Evolutionary conservation across 2,329 filamentous ascomycete genomes (phyloP), one percentile per base, ranked within the genome.

Genomic region (Penicillium griseofulvum): DNA sequence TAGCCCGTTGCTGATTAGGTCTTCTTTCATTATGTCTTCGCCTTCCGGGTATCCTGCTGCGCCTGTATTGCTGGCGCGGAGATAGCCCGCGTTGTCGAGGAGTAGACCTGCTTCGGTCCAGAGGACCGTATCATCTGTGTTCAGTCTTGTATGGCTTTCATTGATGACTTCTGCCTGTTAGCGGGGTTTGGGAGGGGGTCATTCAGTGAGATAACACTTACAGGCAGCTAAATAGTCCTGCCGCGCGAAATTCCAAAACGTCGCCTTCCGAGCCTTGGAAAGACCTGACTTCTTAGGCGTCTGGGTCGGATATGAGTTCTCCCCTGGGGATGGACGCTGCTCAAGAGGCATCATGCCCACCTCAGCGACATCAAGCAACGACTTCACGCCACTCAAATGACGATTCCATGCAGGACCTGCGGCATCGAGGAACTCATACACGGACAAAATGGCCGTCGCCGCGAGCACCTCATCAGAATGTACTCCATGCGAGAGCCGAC

Each of bases 341-440:
- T 74, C 71, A 9, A 74, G 62, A 16, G 73, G 73, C 63, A 74
- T 70, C 62, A 76, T 74, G 1, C 73, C 73, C 26, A 74, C 69
- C 55, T 76, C 72, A 12, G 73, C 72, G 28, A 76, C 69, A 63
- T 77, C 83, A 50, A 87, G 78, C 19, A 88, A 74, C 0, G 83
- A 83, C 59, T 87, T 87, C 0, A 87, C 82, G 0, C 85, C 85
- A 60, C 83, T 87, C 6, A 88, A 71, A 72, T 88, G 86, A 4
- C 83, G 68, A 61, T 81, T 80, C 85, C 85, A 88, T 19, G 85
- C 84, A 0, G 79, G 78, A 2, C 82, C 82, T 0, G 83, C 86
- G 1, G 83, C 82, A 67, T 87, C 84, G n/a, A 88, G 74, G 55
- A 87, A 84, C 59, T 88, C 86, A 65, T 87, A 88, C 0, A 86